phyloP scores from a whole-genome alignment of 1,139 yeast genomes.

The Kodamaea plutei region DNA sequence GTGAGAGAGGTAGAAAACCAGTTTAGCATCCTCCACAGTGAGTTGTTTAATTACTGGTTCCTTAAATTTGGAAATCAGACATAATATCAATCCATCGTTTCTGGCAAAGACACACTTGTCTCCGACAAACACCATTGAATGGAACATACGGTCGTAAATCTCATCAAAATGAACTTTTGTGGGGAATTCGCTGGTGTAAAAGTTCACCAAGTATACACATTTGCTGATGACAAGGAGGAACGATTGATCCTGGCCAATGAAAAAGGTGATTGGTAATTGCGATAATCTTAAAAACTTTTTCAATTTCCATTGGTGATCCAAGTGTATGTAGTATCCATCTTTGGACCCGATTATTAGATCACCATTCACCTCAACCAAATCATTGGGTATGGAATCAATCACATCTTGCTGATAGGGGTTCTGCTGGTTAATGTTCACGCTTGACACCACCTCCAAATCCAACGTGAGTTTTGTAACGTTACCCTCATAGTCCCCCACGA shows the following conservation, averaged over 20 bases:
- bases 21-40: conserved; percentile 34
- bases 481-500: conserved; percentile 13
- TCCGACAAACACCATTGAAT: conserved; percentile 5
- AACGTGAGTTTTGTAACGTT: conserved; percentile 1
- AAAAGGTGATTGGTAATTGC: conserved; percentile 18
- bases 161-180: conserved; percentile 38
- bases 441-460: conserved; percentile 2
- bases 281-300: conserved; percentile 13
- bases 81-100: conserved; percentile 47
- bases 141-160: conserved; percentile 20
- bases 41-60: conserved; percentile 30
- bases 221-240: conserved; percentile 30
- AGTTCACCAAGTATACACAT: conserved; percentile 41
- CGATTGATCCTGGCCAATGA: conserved; percentile 12
- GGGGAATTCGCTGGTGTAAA: conserved; percentile 32
- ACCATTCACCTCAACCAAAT: conserved; percentile 4
- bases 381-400: conserved; percentile 7
- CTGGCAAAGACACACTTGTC: conserved; percentile 35
- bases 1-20: conserved; percentile 13
- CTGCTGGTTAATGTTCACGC: conserved; percentile 4
- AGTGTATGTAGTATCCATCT: conserved; percentile 14
- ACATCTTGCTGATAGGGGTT: conserved; percentile 7
- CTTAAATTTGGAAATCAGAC: conserved; percentile 26
- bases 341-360: conserved; percentile 17
- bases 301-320: conserved; percentile 2